These are phyloP conservation scores for Austropuccinia psidii DNA, from an alignment of 1,284 basidiomycete genomes.

Conservation along the genomic window DNA sequence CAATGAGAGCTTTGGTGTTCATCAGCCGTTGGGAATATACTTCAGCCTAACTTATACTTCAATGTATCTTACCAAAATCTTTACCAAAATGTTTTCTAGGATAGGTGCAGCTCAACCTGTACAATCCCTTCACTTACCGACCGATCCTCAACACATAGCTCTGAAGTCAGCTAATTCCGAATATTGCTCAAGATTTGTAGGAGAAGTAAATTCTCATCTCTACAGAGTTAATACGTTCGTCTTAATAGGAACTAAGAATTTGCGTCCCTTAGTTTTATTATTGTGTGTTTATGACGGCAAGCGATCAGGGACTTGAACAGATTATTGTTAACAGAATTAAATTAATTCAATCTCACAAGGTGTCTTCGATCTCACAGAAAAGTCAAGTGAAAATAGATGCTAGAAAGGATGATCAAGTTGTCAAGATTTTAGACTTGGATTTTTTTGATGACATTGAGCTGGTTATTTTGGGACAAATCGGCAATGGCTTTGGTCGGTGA, in stretches of 20 bases:
- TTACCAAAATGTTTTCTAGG: slow-evolving; percentile 6
- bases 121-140: not conserved
- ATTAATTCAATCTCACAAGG: not conserved
- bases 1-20: not conserved
- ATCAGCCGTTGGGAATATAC: slow-evolving; percentile 9
- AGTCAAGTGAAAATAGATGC: not conserved
- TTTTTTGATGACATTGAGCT: slow-evolving; percentile 33
- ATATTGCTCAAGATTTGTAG: slow-evolving; percentile 4
- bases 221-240: not conserved
- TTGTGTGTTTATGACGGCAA: not conserved
- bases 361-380: not conserved
- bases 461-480: slow-evolving; percentile 15
- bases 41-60: not conserved
- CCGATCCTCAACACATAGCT: not conserved
- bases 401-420: not conserved
- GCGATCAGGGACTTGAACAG: not conserved
- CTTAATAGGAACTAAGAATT: not conserved
- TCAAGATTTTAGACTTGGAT: slow-evolving; percentile 9
- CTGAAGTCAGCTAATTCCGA: not conserved
- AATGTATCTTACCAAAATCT: slow-evolving; percentile 13
- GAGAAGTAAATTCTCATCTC: not conserved
- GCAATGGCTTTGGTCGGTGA: slow-evolving; percentile 4
- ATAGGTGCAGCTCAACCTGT: not conserved
- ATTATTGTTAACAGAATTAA: slow-evolving; percentile 10
- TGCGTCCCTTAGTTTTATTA: slow-evolving; percentile 23